Percentiles rank a stretch among this genome's conserved stretches.
These are phyloP conservation scores for Drosera capensis DNA, from an alignment of 148 eudicot genomes.

Conservation along the genomic window DNA sequence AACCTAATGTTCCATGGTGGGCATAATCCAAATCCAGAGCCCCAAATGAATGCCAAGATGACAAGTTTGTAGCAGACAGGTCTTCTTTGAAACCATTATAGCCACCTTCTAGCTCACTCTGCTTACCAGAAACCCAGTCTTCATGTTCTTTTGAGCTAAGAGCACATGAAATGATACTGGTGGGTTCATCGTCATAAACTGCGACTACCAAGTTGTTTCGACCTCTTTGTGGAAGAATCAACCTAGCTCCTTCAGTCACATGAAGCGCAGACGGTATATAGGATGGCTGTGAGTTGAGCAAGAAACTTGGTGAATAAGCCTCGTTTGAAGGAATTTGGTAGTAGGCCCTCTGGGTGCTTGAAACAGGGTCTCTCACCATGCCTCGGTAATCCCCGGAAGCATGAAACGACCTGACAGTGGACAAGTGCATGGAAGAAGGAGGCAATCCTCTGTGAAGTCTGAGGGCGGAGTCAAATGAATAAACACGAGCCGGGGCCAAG, in stretches of 20 bases:
- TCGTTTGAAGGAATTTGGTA: constrained; percentile 34
- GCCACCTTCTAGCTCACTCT: no score
- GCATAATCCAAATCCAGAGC: constrained; percentile 58
- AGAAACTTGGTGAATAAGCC: no score
- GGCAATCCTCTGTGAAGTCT: constrained; percentile 35
- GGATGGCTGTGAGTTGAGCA: no score
- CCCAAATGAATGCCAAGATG: constrained; percentile 73
- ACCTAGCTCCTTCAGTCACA: no score
- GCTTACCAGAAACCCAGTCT: no score
- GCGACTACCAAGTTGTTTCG: no score
- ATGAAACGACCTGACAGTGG: constrained; percentile 60
- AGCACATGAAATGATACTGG: no score
- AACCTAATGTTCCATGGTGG: constrained; percentile 39
- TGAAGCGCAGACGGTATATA: no score
- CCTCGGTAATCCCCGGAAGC: constrained; percentile 54
- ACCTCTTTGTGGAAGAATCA: no score
- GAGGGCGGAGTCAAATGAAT: constrained; percentile 81
- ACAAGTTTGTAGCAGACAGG: constrained; percentile 32
- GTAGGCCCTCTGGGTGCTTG: constrained; percentile 28
- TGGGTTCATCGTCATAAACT: no score
- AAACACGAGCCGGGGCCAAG: constrained; percentile 42
- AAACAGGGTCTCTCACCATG: constrained; percentile 45
- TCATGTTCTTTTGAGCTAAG: no score
- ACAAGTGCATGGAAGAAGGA: constrained; percentile 40
- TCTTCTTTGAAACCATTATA: constrained; percentile 22